Evolutionary conservation across 495 filamentous ascomycete genomes (phyloP).

Genomic region (Wilcoxina mikolae): DNA sequence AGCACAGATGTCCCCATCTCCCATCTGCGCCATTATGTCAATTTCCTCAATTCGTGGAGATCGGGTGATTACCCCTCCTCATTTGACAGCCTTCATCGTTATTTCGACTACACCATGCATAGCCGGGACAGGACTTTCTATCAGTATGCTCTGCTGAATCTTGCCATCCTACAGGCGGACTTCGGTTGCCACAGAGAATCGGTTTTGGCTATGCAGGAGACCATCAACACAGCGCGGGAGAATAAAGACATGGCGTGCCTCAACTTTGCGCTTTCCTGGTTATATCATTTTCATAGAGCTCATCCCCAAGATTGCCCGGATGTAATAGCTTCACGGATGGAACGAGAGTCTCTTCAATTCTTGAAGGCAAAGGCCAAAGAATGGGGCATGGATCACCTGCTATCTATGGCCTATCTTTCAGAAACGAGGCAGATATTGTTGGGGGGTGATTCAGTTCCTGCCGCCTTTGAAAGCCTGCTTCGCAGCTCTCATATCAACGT

Average conservation of each 20-base stretch:
- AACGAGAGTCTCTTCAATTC: constrained; percentile 68
- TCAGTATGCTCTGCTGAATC: constrained; percentile 89
- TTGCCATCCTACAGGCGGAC: constrained; percentile 85
- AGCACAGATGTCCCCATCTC: constrained; percentile 51
- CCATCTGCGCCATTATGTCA: constrained; percentile 61
- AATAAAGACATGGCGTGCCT: constrained; percentile 83
- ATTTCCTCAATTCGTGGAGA: constrained; percentile 79
- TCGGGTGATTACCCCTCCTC: constrained; percentile 79
- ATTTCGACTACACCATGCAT: constrained; percentile 96
- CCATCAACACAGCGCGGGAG: constrained; percentile 78
- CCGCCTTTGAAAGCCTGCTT: constrained; percentile 60
- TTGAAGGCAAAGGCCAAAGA: constrained; percentile 82
- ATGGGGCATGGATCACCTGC: constrained; percentile 69
- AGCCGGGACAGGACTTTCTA: constrained; percentile 73
- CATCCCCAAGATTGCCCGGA: constrained; percentile 42
- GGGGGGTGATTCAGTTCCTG: constrained; percentile 66
- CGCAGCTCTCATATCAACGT: constrained; percentile 72
- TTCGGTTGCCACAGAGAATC: constrained; percentile 86
- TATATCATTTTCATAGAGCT: constrained; percentile 84
- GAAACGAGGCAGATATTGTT: constrained; percentile 69
- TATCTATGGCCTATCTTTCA: constrained; percentile 70
- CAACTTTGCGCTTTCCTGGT: constrained; percentile 91
- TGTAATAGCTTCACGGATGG: constrained; percentile 37
- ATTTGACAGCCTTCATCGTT: constrained; percentile 83
- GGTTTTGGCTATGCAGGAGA: constrained; percentile 78